Base-by-base conservation (phyloP, 495 filamentous ascomycete species). In the Trichocladium uniseriatum region DNA sequence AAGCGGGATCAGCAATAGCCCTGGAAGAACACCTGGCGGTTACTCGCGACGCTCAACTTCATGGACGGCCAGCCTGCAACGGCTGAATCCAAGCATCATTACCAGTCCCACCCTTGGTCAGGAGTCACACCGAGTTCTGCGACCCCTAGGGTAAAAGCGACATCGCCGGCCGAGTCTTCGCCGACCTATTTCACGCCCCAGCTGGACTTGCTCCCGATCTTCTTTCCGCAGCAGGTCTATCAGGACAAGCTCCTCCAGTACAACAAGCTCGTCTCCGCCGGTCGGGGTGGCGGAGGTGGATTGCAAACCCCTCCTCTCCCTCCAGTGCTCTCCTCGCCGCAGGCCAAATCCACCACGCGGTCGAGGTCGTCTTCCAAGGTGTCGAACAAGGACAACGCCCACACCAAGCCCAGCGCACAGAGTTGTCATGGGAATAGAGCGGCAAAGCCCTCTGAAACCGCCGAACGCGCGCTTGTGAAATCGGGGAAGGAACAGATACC, bases 361-460 rank as follows among this genome's bases (percentile, higher is more conserved):
- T 70, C 74, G 51, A 64, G 72, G 35, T 76, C 76, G 15, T 69
- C 69, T 42, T 74, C 73, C 56, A 75, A 76, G 54, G 69, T 69
- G 66, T 75, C 70, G 49, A 69, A 63, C 63, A 74, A 73, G 56
- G 67, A 78, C 53, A 61, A 56, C 48, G 54, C 59, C 38, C 65
- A 69, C 58, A 55, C 63, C 38, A 62, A 68, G 59, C 45, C 43
- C 39, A 52, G 59, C 63, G 59, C 56, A 49, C 71, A 71, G 62
- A 73, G 62, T 68, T 71, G 76, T 72, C 74, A 79, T 79, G 76
- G 74, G 76, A 76, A 71, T 76, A 77, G 74, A 65, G 58, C 68
- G 51, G 62, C 65, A 29, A 67, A 67, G 48, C 62, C 59, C 59
- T 65, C 62, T 45, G 71, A 70, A 48, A 75, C 70, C 71, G 69